Percentiles rank a stretch among this genome's conserved stretches.
These are phyloP conservation scores for Aspergillus nomiae DNA, from an alignment of 2,329 filamentous ascomycete genomes.

Conservation along the genomic window DNA sequence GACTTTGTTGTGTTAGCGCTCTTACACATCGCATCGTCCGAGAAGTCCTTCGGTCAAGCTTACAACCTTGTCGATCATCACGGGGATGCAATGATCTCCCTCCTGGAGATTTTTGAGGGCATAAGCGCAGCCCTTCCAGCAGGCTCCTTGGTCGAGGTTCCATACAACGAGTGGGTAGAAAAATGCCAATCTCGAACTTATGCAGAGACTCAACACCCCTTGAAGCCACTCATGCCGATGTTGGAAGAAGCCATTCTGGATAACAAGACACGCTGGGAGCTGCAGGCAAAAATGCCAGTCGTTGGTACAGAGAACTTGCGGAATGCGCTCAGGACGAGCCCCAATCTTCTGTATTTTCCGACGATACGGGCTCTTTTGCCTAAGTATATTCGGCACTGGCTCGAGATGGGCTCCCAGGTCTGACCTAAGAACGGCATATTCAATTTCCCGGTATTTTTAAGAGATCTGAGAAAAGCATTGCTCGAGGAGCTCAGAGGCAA, in stretches of 20 bases:
- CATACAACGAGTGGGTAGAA: neutral
- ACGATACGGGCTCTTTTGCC: neutral
- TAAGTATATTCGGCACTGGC: neutral
- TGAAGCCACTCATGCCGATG: slow-evolving; percentile 2
- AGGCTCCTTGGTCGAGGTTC: neutral
- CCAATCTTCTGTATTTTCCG: neutral
- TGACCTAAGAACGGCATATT: neutral
- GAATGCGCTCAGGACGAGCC: neutral
- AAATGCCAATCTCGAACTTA: neutral
- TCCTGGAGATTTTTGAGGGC: neutral
- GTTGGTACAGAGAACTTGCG: neutral
- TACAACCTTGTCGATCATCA: slow-evolving; percentile 14
- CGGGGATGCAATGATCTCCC: neutral
- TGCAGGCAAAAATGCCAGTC: slow-evolving; percentile 3
- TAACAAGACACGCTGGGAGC: slow-evolving; percentile 1
- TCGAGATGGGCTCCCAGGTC: neutral
- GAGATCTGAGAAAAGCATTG: neutral
- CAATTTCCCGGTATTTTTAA: too few relatives aligned
- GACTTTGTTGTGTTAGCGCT: slow-evolving; percentile 13
- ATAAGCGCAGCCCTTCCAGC: neutral
- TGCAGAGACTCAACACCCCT: neutral
- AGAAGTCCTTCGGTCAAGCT: slow-evolving; percentile 8
- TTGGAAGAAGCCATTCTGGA: neutral
- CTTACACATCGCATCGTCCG: slow-evolving; percentile 8
- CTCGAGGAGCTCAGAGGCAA: neutral